phyloP scores from a whole-genome alignment of 257 asterid genomes.

The Nicotiana noctiflora region DNA sequence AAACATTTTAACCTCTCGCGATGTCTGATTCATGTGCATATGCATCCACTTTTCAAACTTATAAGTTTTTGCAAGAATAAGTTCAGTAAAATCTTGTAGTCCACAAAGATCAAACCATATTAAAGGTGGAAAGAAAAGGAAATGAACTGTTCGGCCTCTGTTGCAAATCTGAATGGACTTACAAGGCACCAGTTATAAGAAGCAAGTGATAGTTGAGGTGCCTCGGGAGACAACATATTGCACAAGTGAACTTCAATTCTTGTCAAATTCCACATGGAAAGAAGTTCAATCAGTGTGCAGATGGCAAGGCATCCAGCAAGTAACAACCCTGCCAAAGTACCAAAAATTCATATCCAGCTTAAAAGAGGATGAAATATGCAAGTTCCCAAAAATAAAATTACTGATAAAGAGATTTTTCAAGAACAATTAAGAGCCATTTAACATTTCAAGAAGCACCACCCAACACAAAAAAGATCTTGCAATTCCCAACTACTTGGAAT shows the following conservation, averaged over 20 bases:
- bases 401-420: not conserved
- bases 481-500: not conserved
- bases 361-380: conserved; percentile 10
- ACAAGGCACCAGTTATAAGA: conserved; percentile 96
- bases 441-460: not conserved
- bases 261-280: conserved; percentile 98
- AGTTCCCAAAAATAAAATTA: not conserved
- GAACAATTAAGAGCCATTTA: not conserved
- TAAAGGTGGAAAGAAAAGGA: not conserved
- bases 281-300: conserved; percentile 72
- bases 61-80: not conserved
- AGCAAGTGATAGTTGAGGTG: conserved; percentile 82
- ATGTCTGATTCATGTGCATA: not conserved
- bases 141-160: not conserved
- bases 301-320: conserved; percentile 46
- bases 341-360: not conserved
- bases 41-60: not conserved
- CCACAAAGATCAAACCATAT: not conserved
- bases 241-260: conserved; percentile 93
- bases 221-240: conserved; percentile 91
- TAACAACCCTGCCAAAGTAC: conserved; percentile 49
- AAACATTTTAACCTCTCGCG: not conserved
- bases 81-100: not conserved
- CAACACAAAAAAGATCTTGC: not conserved
- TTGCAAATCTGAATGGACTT: conserved; percentile 28